Percentiles rank a stretch among this genome's conserved stretches.
Evolutionary conservation across 768 basidiomycete genomes (phyloP).

Genomic region (Auricularia sp.): DNA sequence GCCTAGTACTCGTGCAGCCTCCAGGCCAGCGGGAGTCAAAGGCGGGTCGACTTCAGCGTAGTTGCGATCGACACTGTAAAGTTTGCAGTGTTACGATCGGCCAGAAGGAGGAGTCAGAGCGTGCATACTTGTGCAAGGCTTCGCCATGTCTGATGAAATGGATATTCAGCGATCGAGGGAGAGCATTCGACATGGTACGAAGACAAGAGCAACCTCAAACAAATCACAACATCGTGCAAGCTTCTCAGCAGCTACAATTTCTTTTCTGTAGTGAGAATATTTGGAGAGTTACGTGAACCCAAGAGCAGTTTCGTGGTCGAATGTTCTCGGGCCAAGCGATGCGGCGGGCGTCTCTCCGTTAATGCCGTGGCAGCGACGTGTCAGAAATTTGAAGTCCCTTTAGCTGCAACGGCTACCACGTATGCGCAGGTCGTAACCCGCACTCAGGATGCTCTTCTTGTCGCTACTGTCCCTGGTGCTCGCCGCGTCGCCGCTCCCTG

Average conservation of each 20-base stretch:
- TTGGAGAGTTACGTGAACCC: no score
- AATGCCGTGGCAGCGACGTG: no score
- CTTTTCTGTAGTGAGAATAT: no score
- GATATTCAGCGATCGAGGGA: background rate
- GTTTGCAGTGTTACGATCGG: background rate
- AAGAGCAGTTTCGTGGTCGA: no score
- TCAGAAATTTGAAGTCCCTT: no score
- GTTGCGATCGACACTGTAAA: background rate
- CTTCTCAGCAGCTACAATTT: no score
- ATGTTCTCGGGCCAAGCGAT: no score
- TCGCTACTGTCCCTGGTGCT: background rate
- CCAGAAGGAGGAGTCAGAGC: background rate
- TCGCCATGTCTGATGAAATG: background rate
- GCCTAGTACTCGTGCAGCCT: background rate
- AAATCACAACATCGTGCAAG: no score
- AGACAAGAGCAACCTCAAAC: no score
- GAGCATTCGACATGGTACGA: no score
- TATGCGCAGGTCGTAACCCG: background rate
- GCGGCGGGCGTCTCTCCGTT: no score
- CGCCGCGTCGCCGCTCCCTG: constrained; percentile 16
- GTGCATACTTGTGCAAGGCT: background rate
- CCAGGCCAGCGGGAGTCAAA: background rate
- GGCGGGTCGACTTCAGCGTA: background rate
- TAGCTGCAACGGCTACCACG: background rate
- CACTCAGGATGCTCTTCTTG: background rate